These are phyloP conservation scores for Colletotrichum abscissum DNA, from an alignment of 2,329 filamentous ascomycete genomes.

Conservation along the genomic window DNA sequence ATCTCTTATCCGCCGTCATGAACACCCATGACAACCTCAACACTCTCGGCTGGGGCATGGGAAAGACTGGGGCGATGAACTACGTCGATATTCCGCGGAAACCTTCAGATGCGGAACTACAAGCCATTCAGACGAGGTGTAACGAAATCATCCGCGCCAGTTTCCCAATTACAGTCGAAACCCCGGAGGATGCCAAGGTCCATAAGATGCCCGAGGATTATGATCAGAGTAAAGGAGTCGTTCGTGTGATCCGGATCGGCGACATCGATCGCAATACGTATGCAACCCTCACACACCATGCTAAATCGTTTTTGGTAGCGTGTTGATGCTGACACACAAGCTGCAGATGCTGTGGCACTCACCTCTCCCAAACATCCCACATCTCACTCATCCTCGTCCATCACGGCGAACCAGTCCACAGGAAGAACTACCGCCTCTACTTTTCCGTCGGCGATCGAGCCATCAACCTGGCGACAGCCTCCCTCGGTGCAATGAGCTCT, in stretches of 20 bases:
- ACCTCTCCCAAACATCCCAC: slow-evolving; percentile 45
- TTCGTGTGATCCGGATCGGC: slow-evolving; percentile 44
- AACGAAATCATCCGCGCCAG: slow-evolving; percentile 41
- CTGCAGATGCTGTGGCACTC: slow-evolving; percentile 43
- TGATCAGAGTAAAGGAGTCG: slow-evolving; percentile 43
- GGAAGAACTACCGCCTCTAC: slow-evolving; percentile 45
- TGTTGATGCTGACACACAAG: background rate
- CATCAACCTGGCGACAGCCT: slow-evolving; percentile 38
- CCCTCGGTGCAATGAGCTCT: slow-evolving; percentile 39
- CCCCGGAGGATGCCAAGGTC: slow-evolving; percentile 39
- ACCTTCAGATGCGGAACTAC: slow-evolving; percentile 39
- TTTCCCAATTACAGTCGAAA: slow-evolving; percentile 40
- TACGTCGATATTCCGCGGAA: slow-evolving; percentile 46
- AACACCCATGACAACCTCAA: slow-evolving; percentile 39
- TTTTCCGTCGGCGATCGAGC: slow-evolving; percentile 44
- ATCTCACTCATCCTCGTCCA: slow-evolving; percentile 44
- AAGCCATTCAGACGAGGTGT: slow-evolving; percentile 41
- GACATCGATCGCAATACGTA: slow-evolving; percentile 45
- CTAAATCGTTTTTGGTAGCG: background rate
- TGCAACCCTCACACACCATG: background rate
- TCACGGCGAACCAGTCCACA: slow-evolving; percentile 43
- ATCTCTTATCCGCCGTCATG: slow-evolving; percentile 46
- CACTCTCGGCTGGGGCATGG: slow-evolving; percentile 46
- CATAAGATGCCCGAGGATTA: slow-evolving; percentile 44
- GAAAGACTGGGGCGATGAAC: slow-evolving; percentile 41